Conservation (phyloP, 148 eudicot genomes). For the Fagopyrum tataricum region DNA sequence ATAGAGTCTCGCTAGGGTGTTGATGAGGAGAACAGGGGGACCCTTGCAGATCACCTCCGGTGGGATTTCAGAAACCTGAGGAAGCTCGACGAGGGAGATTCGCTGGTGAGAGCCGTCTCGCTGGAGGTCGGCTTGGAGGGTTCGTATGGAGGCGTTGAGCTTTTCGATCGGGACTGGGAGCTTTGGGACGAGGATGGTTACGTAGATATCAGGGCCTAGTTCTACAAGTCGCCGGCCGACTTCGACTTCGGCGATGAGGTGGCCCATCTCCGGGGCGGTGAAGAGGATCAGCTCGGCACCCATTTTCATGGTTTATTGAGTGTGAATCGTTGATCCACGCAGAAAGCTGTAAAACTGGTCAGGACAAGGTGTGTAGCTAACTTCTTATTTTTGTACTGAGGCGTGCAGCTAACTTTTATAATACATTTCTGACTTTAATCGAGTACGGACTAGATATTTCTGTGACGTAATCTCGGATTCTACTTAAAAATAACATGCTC, state of each 20-base stretch:
- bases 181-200: background rate
- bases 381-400: too few species aligned
- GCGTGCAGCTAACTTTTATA: too few species aligned
- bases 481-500: too few species aligned
- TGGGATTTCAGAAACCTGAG: background rate
- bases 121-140: background rate
- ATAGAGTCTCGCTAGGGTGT: background rate
- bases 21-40: background rate
- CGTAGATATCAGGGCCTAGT: background rate
- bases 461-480: too few species aligned
- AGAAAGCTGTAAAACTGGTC: too few species aligned
- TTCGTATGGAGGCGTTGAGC: background rate
- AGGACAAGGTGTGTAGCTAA: too few species aligned
- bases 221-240: background rate
- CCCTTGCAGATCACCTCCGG: background rate
- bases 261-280: background rate
- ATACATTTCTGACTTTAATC: too few species aligned
- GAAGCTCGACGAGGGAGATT: background rate
- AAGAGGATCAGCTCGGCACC: background rate
- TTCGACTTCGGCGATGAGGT: background rate
- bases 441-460: too few species aligned
- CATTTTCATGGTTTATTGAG: background rate
- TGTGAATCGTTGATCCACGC: too few species aligned
- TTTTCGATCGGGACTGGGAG: background rate
- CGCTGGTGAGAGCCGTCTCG: background rate